These are phyloP conservation scores for Trametes sanguinea DNA, from an alignment of 768 basidiomycete species.

Conservation along the genomic window DNA sequence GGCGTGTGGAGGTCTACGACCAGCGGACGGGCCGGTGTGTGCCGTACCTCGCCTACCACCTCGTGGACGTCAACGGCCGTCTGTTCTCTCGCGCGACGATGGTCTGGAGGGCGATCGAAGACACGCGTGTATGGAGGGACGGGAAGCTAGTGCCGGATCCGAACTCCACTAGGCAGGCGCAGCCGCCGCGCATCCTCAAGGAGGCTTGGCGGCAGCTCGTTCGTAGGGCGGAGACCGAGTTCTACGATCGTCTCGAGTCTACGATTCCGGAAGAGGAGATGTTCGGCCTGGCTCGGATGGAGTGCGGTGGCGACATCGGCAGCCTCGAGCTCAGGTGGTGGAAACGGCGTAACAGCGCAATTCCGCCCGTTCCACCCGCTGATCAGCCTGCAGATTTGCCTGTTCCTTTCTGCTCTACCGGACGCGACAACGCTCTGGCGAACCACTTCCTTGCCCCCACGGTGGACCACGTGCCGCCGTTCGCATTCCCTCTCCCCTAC, in stretches of 20 bases:
- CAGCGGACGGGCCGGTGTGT: conserved; percentile 1
- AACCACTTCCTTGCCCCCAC: too few relatives aligned
- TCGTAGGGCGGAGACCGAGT: conserved; percentile 2
- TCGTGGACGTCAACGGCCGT: too few relatives aligned
- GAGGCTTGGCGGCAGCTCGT: conserved; percentile 14
- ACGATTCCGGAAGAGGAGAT: background rate
- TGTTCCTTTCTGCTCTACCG: background rate
- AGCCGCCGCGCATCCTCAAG: too few relatives aligned
- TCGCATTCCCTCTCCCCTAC: background rate
- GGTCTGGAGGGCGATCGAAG: too few relatives aligned
- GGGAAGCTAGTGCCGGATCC: too few relatives aligned
- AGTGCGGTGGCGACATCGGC: conserved; percentile 12
- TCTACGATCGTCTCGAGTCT: background rate
- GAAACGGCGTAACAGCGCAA: background rate
- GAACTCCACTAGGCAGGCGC: too few relatives aligned
- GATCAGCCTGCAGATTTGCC: background rate
- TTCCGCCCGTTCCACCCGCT: too few relatives aligned
- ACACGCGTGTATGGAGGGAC: too few relatives aligned
- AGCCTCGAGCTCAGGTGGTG: conserved; percentile 1
- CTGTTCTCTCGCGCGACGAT: too few relatives aligned
- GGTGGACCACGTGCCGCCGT: too few relatives aligned
- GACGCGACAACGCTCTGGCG: background rate
- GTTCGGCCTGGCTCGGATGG: background rate
- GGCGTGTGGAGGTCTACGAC: conserved; percentile 4
- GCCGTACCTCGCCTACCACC: too few relatives aligned